Evolutionary conservation across 768 basidiomycete genomes (phyloP), one percentile per base, ranked within the genome.

Genomic region (Lyophyllum atratum): DNA sequence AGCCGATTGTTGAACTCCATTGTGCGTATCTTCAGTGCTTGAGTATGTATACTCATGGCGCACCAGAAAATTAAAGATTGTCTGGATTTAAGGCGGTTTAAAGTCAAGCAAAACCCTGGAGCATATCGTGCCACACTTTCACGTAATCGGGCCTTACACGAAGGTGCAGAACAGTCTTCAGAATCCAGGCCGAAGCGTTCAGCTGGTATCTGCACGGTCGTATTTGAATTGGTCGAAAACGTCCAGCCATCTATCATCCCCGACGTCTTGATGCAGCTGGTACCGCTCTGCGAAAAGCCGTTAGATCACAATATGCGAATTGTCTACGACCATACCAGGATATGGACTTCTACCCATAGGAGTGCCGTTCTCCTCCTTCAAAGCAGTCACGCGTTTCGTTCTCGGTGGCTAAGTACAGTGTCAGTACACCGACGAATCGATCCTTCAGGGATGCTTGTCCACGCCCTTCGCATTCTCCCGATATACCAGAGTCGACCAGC

Each of bases 11-110:
- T 37, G 11, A 15, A 37, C 34, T 12, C 4, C 14, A 15, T 37
- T 9, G 34, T 37, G 17, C 6, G 34, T 37, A 14, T 37, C 34
- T 37, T 9, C 14, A 37, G 14, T 15, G 4, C 17, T 15, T 7
- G 3, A 3, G 14, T 4, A 37, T 15, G 17, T 37, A 15, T 37
- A n/a, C 39, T 40, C 7, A 40, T 19, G 2, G 4, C 39, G 7
- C 10, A 37, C 10, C 10, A 40, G 39, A 40, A n/a, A n/a, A 40
- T 85, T 22, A 80, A 74, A 4, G 11, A 40, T n/a, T 40, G 39
- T 15, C 17, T 19, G 17, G 39, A 40, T 19, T n/a, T 5, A n/a
- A 19, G 17, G 15, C n/a, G 39, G n/a, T 40, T 12, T 15, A 37
- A 37, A 4, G 34, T 37, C 34, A 37, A 37, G 34, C 14, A 15